Conservation (phyloP, 441 rosid species). For the Adansonia rubrostipa region DNA sequence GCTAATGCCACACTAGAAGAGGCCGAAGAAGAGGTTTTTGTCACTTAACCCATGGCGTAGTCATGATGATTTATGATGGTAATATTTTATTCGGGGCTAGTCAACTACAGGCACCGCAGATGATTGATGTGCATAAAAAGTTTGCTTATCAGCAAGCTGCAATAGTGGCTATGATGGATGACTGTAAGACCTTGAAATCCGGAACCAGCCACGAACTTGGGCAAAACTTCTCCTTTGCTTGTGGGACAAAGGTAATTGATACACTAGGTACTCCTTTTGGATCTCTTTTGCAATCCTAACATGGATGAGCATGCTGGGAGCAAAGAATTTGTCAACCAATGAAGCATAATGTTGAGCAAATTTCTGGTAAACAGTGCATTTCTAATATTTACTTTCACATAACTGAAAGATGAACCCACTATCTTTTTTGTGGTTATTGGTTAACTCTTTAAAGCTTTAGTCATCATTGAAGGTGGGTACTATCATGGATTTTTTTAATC, state of each 20-base stretch:
- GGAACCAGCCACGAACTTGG: no score
- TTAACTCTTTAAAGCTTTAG: not conserved
- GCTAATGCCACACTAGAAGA: no score
- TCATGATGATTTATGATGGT: conserved; percentile 5
- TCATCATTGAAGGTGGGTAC: no score
- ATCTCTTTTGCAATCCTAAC: not conserved
- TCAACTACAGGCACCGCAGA: conserved; percentile 74
- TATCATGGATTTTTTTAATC: not conserved
- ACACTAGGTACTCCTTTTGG: not conserved
- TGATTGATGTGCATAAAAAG: conserved; percentile 82
- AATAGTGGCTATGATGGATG: conserved; percentile 32
- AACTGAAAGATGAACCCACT: not conserved
- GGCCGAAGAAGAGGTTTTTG: no score
- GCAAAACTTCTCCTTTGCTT: conserved; percentile 53
- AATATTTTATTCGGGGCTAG: conserved; percentile 31
- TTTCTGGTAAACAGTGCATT: not conserved
- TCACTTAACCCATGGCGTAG: not conserved
- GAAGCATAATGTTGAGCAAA: not conserved
- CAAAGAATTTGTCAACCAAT: not conserved
- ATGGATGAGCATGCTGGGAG: not conserved
- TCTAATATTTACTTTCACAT: not conserved
- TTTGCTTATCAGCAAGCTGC: conserved; percentile 94
- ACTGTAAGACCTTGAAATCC: no score
- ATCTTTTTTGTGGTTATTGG: not conserved
- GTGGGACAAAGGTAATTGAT: conserved; percentile 21